Evolutionary conservation across 2,329 filamentous ascomycete species (phyloP).

Genomic region (Rhynchosporium graminicola): DNA sequence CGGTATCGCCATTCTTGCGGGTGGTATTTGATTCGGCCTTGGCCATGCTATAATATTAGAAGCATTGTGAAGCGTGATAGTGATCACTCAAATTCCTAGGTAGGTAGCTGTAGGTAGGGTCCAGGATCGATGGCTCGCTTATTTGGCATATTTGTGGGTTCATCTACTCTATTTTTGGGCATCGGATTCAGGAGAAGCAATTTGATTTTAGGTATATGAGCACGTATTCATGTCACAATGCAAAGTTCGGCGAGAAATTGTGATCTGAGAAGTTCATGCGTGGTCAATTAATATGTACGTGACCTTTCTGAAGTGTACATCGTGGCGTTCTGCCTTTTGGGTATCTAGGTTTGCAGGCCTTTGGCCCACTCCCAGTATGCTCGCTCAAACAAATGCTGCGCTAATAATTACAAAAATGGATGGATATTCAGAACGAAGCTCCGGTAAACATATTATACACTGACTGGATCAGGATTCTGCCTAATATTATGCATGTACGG

Average conservation of each 20-base stretch:
- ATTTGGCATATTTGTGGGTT: neutral
- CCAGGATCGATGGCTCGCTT: slow-evolving; percentile 27
- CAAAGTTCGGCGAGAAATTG: too few species aligned
- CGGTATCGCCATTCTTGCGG: slow-evolving; percentile 34
- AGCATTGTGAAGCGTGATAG: slow-evolving; percentile 41
- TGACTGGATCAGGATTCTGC: slow-evolving; percentile 8
- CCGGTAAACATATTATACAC: slow-evolving; percentile 5
- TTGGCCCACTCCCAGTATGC: slow-evolving; percentile 10
- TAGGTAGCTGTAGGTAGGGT: neutral
- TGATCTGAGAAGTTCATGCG: neutral
- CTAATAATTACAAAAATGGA: slow-evolving; percentile 15
- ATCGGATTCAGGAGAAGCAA: slow-evolving; percentile 10
- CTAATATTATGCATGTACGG: neutral
- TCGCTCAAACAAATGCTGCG: slow-evolving; percentile 16
- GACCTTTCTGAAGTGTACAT: slow-evolving; percentile 11
- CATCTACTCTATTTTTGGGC: slow-evolving; percentile 17
- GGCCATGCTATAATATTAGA: slow-evolving; percentile 46
- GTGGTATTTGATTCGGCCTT: slow-evolving; percentile 44
- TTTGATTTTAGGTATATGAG: neutral
- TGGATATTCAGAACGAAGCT: neutral
- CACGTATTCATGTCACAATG: neutral
- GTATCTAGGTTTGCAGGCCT: slow-evolving; percentile 10
- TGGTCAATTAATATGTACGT: slow-evolving; percentile 14
- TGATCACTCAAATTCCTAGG: slow-evolving; percentile 6
- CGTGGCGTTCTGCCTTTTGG: slow-evolving; percentile 8